Base-by-base conservation (phyloP, 495 filamentous ascomycete genomes). In the Usnea hakonensis region DNA sequence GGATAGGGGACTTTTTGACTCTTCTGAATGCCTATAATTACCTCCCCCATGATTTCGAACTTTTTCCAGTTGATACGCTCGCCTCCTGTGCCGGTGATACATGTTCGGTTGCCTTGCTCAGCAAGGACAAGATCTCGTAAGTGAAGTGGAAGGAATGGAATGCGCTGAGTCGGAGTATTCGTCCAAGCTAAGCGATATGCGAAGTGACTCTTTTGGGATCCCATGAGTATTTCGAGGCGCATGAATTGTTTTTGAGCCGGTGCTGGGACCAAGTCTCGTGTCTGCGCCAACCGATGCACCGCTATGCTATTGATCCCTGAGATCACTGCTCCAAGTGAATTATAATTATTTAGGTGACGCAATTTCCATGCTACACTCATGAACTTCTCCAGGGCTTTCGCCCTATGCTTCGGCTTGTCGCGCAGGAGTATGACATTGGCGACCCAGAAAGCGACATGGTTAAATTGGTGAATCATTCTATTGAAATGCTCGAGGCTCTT, bases 181-280 rank as follows among this genome's bases (percentile, higher is more conserved):
- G 95, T 90, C 91, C 93, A 97, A 3, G 94, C 94, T 14, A 98
- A 77, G 17, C 94, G 88, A 73, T 98, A 98, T 21, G 94, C 90
- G 67, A 90, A 94, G 74, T 96, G 88, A 67, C 88, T 90, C 76
- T 91, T 90, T 62, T 90, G 87, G 5, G 90, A 90, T 48, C 90
- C 84, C 94, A 97, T 97, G 59, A 98, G 80, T 64, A 98, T 86
- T 59, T 90, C 88, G 28, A 97, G 81, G 60, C 90, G 83, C 77
- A 92, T 89, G 70, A 94, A 97, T 54, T 90, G 83, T 69, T 90
- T 94, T 61, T 87, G 84, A 2, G 82, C 81, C 3, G 84, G 79
- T 5, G 77, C 67, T 3, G 86, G 81, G 8, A 98, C 83, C n/a
- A 95, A 75, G 6, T 87, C 86, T 54, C 88, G 80, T 0, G 93